A percentile compares a stretch with the other conserved stretches of the same genome.
Evolutionary conservation across 768 basidiomycete species (phyloP).

Genomic region (Phylloporus sp.): DNA sequence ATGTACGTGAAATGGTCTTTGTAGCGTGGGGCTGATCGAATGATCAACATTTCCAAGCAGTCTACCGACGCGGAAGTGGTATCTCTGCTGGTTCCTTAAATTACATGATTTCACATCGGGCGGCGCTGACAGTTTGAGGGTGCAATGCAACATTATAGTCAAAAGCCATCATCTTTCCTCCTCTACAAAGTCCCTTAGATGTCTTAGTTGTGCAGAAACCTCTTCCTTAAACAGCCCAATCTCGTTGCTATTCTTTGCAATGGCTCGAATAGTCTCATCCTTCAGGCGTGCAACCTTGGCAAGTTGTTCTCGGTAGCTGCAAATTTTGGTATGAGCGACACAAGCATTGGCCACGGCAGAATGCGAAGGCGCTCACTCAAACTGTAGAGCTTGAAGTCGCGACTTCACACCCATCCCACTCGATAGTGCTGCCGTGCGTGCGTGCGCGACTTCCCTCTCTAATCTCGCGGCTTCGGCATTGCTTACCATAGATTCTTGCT

Average conservation of each 20-base stretch:
- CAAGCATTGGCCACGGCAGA: background rate
- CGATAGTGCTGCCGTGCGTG: constrained; percentile 68
- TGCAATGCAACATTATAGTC: background rate
- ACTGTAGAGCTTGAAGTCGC: constrained; percentile 68
- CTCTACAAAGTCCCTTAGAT: constrained; percentile 66
- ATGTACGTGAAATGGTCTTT: too few relatives aligned
- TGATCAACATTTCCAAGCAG: too few relatives aligned
- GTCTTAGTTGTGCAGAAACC: constrained; percentile 63
- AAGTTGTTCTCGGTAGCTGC: constrained; percentile 73
- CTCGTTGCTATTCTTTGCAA: constrained; percentile 80
- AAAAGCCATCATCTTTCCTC: constrained; percentile 30
- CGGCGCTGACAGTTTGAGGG: background rate
- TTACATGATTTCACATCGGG: background rate
- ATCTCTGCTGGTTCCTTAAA: too few relatives aligned
- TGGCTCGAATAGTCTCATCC: constrained; percentile 75
- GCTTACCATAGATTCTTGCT: constrained; percentile 66
- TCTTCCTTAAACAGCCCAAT: constrained; percentile 79
- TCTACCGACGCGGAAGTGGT: too few relatives aligned
- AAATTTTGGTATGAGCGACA: constrained; percentile 1
- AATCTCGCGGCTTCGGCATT: constrained; percentile 61
- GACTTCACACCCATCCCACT: constrained; percentile 83
- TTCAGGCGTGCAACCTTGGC: constrained; percentile 69
- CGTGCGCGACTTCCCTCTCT: constrained; percentile 68
- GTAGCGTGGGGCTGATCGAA: too few relatives aligned
- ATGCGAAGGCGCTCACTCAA: constrained; percentile 48